Evolutionary conservation across 495 filamentous ascomycete genomes (phyloP).

Genomic region (Immersiella caudata): DNA sequence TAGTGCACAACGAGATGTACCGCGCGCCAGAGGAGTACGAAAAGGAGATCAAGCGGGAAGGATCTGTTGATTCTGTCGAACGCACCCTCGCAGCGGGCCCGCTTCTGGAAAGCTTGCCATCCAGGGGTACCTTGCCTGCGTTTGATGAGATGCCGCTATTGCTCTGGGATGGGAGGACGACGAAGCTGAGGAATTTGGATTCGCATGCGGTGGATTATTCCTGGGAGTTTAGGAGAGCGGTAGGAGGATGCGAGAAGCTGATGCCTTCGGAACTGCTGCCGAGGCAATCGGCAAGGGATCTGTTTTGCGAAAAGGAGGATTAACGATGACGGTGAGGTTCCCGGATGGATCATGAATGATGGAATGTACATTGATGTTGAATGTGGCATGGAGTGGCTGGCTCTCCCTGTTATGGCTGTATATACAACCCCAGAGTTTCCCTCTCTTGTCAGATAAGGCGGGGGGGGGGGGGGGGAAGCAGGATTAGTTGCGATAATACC

Average conservation of each 20-base stretch:
- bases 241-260: slow-evolving; percentile 44
- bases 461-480: neutral
- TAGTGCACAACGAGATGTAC: slow-evolving; percentile 73
- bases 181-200: slow-evolving; percentile 39
- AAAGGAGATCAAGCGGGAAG: slow-evolving; percentile 29
- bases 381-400: neutral
- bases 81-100: slow-evolving; percentile 32
- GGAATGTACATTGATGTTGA: slow-evolving; percentile 6
- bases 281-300: slow-evolving; percentile 27
- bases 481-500: slow-evolving; percentile 4
- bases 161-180: slow-evolving; percentile 43
- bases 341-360: neutral
- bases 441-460: neutral
- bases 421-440: neutral
- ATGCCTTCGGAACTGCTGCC: slow-evolving; percentile 26
- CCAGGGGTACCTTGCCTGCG: slow-evolving; percentile 36
- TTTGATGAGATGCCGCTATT: slow-evolving; percentile 46
- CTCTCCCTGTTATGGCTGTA: neutral
- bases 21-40: slow-evolving; percentile 70
- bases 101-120: slow-evolving; percentile 45
- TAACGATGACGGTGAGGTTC: neutral
- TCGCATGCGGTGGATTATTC: slow-evolving; percentile 44
- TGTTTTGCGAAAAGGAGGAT: slow-evolving; percentile 34
- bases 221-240: slow-evolving; percentile 41
- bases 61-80: slow-evolving; percentile 22